phyloP scores from a whole-genome alignment of 495 filamentous ascomycete species.

The Wilcoxina mikolae region DNA sequence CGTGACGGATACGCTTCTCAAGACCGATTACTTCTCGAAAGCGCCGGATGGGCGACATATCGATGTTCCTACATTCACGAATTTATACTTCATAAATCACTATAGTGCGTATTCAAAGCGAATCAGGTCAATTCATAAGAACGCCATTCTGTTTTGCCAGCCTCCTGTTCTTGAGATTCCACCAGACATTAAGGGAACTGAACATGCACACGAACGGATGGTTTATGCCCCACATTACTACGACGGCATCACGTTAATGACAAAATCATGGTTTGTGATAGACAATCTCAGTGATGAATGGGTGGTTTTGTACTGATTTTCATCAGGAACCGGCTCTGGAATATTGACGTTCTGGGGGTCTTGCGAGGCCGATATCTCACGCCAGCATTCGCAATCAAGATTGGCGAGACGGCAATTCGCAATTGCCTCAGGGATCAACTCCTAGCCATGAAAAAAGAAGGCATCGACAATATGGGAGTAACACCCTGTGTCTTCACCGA shows the following conservation, averaged over 20 bases:
- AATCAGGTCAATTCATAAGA: constrained; percentile 58
- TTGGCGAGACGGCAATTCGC: constrained; percentile 88
- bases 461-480: constrained; percentile 73
- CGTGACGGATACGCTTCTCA: constrained; percentile 54
- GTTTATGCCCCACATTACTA: constrained; percentile 93
- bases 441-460: constrained; percentile 73
- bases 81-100: constrained; percentile 74
- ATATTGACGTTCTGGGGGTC: constrained; percentile 86
- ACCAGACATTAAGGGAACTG: constrained; percentile 70
- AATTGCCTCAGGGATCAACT: constrained; percentile 90
- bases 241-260: constrained; percentile 90
- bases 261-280: constrained; percentile 83
- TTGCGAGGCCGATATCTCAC: constrained; percentile 75
- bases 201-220: constrained; percentile 77
- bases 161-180: constrained; percentile 85
- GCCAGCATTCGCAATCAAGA: constrained; percentile 77
- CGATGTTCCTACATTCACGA: constrained; percentile 72
- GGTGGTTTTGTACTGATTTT: neutral
- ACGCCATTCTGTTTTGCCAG: constrained; percentile 79
- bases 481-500: constrained; percentile 88
- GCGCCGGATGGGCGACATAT: constrained; percentile 58
- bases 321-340: constrained; percentile 73
- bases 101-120: constrained; percentile 62
- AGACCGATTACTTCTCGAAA: constrained; percentile 78
- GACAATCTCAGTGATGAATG: no score